Evolutionary conservation across 73 alveolate genomes (phyloP), one percentile per base, ranked within the genome.

Genomic region (Durusdinium trenchii): DNA sequence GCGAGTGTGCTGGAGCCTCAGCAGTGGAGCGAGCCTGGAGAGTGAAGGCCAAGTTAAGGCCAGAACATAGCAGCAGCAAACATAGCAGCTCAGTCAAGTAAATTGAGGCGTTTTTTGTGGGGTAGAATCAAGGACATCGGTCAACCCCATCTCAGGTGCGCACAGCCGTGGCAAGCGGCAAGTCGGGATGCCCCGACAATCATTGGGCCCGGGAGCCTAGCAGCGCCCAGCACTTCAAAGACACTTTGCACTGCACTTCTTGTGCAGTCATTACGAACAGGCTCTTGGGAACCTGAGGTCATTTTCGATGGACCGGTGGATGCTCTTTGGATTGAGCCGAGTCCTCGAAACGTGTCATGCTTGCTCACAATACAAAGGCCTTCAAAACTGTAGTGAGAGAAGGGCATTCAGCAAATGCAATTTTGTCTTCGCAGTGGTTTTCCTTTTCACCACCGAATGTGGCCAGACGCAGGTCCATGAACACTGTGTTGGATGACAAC

Each of bases 401-500:
- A n/a, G n/a, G n/a, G n/a, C n/a, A n/a, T n/a, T n/a, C n/a, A n/a
- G n/a, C n/a, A n/a, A n/a, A n/a, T n/a, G n/a, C n/a, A n/a, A n/a
- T n/a, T n/a, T n/a, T n/a, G n/a, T n/a, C n/a, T n/a, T n/a, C n/a
- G n/a, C n/a, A n/a, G n/a, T n/a, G n/a, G n/a, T n/a, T n/a, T n/a
- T n/a, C n/a, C n/a, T n/a, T n/a, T n/a, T n/a, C n/a, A n/a, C n/a
- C n/a, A n/a, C n/a, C n/a, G n/a, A n/a, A n/a, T n/a, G n/a, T n/a
- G n/a, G n/a, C n/a, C n/a, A n/a, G n/a, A n/a, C n/a, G n/a, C n/a
- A 99, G 98, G 99, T 99, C 99, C 99, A 99, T 99, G 99, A 99
- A 99, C 99, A 99, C 99, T 20, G 99, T 99, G 89, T 99, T 99
- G 62, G 99, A 99, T 99, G 99, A 99, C 98, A 99, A 99, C 99